Percentiles rank a stretch among this genome's conserved stretches.
phyloP scores from a whole-genome alignment of 805 yeast genomes.

The Wickerhamiella domercqiae region DNA sequence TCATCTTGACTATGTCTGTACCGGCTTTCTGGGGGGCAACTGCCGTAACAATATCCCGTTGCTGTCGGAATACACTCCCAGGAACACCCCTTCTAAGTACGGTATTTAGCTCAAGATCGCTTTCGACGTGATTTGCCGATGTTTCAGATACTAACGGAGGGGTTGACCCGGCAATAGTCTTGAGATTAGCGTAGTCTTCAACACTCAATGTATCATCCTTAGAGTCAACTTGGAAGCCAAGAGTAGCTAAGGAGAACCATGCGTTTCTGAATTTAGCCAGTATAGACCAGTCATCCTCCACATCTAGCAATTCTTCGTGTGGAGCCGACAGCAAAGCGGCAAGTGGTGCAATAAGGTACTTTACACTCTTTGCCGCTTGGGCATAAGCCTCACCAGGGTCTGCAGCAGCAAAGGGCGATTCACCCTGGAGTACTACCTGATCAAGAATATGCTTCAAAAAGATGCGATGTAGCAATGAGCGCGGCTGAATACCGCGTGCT shows the following conservation, averaged over 20 bases:
- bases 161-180: slow-evolving; percentile 66
- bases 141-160: slow-evolving; percentile 78
- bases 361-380: slow-evolving; percentile 1
- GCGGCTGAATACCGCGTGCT: slow-evolving; percentile 18
- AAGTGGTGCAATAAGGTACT: slow-evolving; percentile 45
- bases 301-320: slow-evolving; percentile 29
- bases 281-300: slow-evolving; percentile 31
- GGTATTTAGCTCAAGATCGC: slow-evolving; percentile 81
- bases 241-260: slow-evolving; percentile 89
- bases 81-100: slow-evolving; percentile 74
- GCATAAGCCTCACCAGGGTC: slow-evolving; percentile 34
- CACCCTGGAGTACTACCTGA: slow-evolving; percentile 62
- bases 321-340: slow-evolving; percentile 57
- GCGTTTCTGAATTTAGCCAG: slow-evolving; percentile 61
- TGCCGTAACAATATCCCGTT: slow-evolving; percentile 5
- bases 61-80: slow-evolving; percentile 25
- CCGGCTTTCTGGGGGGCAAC: not conserved
- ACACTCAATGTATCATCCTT: slow-evolving; percentile 25
- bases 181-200: slow-evolving; percentile 34
- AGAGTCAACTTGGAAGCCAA: slow-evolving; percentile 54
- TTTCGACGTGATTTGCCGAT: slow-evolving; percentile 72
- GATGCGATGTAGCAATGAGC: slow-evolving; percentile 22
- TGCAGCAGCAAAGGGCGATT: slow-evolving; percentile 38
- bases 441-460: slow-evolving; percentile 54
- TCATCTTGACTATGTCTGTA: slow-evolving; percentile 32